Conservation (phyloP, 2,329 filamentous ascomycete genomes). For the Myotisia sp. region DNA sequence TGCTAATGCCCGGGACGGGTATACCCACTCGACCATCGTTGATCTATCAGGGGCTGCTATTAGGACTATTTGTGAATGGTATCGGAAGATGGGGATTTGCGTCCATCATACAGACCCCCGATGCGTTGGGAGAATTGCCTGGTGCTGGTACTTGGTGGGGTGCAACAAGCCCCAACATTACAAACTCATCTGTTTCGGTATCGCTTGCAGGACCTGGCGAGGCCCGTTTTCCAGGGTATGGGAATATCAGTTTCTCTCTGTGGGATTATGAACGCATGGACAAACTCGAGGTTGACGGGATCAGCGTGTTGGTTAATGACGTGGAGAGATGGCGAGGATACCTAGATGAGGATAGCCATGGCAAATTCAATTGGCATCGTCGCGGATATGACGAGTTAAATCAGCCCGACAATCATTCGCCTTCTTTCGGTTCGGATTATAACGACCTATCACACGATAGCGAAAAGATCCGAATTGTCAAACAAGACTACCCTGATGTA, state of each 20-base stretch:
- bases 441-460: conserved; percentile 6
- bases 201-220: conserved; percentile 25
- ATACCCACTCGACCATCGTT: conserved; percentile 76
- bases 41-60: conserved; percentile 74
- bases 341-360: conserved; percentile 34
- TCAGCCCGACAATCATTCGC: conserved; percentile 12
- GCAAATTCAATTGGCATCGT: conserved; percentile 39
- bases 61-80: conserved; percentile 89
- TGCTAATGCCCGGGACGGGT: conserved; percentile 74
- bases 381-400: conserved; percentile 29
- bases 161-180: conserved; percentile 40
- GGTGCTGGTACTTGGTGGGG: conserved; percentile 31
- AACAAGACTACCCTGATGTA: conserved; percentile 12
- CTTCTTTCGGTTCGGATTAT: conserved; percentile 7
- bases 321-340: conserved; percentile 48
- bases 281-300: conserved; percentile 36
- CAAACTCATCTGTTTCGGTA: conserved; percentile 30
- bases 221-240: conserved; percentile 20
- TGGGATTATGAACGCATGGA: conserved; percentile 29
- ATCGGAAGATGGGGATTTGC: conserved; percentile 91
- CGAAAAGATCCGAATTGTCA: no score
- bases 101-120: conserved; percentile 68
- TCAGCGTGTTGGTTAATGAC: conserved; percentile 49
- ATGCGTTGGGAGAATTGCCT: conserved; percentile 44
- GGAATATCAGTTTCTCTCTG: conserved; percentile 33